Evolutionary conservation across 805 yeast genomes (phyloP), one percentile per base, ranked within the genome.

Genomic region (Kuraishia borneana): DNA sequence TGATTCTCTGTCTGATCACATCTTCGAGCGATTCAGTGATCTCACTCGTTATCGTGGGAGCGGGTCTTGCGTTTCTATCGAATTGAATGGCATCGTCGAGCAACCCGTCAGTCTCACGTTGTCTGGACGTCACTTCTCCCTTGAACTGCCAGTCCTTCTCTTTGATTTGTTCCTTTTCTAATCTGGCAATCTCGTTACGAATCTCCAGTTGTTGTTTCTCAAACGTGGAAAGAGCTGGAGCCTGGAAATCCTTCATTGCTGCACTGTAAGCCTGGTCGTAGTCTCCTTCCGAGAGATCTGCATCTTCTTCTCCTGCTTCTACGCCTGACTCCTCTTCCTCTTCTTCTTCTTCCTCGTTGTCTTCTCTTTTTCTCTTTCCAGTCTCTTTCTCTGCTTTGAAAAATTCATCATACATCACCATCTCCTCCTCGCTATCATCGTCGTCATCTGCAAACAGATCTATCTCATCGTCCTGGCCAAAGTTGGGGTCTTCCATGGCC

Each of bases 11-110:
- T 54, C 84, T 71, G 47, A 89, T 89, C 60, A 92, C 63, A 34
- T 89, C 96, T 52, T 92, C 98, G 17, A 89, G 58, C 1, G 82
- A 63, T 45, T 83, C 94, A 0, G 97, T 85, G 8, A 81, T 71
- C 42, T 88, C 95, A 45, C 76, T 76, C 1, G 98, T 92, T 36
- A 88, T 83, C 5, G 88, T 87, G 0, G 98, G 98, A 4, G 87
- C 96, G 0, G 98, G 96, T 48, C 89, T 89, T 6, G 96, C 76
- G 5, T 87, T 83, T 48, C 97, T 72, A 47, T 89, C 98, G 49
- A 89, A 92, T 44, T 87, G 94, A 35, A 89, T 61, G 28, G 71
- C 85, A 46, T 83, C 95, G 29, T 77, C 79, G 37, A 92, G 56
- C 26, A 92, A 63, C 2, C 96, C 79, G 60, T 92, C 96, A 30